phyloP scores from a whole-genome alignment of 1,139 yeast genomes.

The Geotrichum candidum region DNA sequence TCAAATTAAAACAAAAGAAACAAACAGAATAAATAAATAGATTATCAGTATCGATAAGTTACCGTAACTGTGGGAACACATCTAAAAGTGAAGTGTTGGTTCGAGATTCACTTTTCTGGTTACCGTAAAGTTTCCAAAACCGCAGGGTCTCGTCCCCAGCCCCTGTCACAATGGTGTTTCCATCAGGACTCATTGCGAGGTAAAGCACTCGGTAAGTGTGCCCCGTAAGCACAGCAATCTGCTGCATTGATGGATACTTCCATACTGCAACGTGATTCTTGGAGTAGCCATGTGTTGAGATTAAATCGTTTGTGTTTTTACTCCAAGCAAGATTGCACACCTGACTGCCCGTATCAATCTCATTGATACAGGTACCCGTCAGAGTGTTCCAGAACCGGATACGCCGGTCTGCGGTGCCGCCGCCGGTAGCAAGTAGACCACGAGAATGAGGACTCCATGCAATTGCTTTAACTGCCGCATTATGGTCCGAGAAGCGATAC shows the following conservation, averaged over 20 bases:
- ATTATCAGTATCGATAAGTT: conserved; percentile 10
- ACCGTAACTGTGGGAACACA: conserved; percentile 69
- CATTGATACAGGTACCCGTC: conserved; percentile 66
- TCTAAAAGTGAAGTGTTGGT: conserved; percentile 49
- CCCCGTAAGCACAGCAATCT: conserved; percentile 87
- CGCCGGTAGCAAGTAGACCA: conserved; percentile 90
- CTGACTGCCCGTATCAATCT: conserved; percentile 91
- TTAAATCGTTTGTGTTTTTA: conserved; percentile 81
- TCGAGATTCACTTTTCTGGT: conserved; percentile 49
- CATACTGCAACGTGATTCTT: conserved; percentile 87
- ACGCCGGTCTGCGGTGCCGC: conserved; percentile 91
- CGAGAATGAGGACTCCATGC: conserved; percentile 98
- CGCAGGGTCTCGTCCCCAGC: conserved; percentile 97
- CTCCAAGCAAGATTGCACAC: conserved; percentile 95
- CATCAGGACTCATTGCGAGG: conserved; percentile 90
- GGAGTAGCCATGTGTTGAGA: conserved; percentile 92
- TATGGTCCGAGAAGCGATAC: conserved; percentile 71
- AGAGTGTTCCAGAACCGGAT: conserved; percentile 90
- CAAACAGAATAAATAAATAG: neutral
- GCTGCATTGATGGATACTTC: conserved; percentile 93
- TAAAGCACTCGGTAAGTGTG: conserved; percentile 91
- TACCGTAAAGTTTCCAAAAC: conserved; percentile 89
- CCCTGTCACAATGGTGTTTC: conserved; percentile 96
- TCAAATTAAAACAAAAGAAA: neutral
- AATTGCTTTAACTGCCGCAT: conserved; percentile 93